Percentiles rank a stretch among this genome's conserved stretches.
These are phyloP conservation scores for Suillus spraguei DNA, from an alignment of 768 basidiomycete genomes.

Conservation along the genomic window DNA sequence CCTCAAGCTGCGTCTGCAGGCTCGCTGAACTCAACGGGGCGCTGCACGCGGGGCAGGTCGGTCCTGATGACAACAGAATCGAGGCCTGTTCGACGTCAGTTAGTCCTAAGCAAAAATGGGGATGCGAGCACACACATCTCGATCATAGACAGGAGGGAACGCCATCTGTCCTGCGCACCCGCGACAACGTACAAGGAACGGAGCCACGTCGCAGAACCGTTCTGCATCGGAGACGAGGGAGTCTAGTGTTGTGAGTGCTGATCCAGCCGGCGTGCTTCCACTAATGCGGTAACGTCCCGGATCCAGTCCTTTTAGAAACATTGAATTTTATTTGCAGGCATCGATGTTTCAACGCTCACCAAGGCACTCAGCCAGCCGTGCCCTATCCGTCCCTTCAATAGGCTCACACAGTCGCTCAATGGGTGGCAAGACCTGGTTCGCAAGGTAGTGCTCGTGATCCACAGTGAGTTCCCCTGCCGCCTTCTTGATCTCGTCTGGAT, in stretches of 20 bases:
- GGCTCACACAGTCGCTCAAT: slow-evolving; percentile 95
- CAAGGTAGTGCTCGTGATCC: slow-evolving; percentile 91
- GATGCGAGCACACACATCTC: slow-evolving; percentile 45
- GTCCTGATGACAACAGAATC: slow-evolving; percentile 64
- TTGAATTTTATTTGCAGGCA: slow-evolving; percentile 11
- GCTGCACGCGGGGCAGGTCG: slow-evolving; percentile 71
- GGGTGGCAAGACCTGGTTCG: slow-evolving; percentile 91
- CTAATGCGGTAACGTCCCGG: slow-evolving; percentile 54
- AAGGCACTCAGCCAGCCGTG: slow-evolving; percentile 92
- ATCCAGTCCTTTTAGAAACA: slow-evolving; percentile 49
- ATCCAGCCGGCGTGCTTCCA: slow-evolving; percentile 54
- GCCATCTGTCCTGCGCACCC: slow-evolving; percentile 62
- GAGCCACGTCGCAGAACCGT: slow-evolving; percentile 76
- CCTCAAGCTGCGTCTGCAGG: slow-evolving; percentile 82
- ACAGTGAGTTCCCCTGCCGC: slow-evolving; percentile 65
- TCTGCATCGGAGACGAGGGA: slow-evolving; percentile 88
- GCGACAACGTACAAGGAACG: slow-evolving; percentile 77
- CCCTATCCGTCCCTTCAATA: slow-evolving; percentile 93
- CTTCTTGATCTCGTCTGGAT: slow-evolving; percentile 89
- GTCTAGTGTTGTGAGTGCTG: slow-evolving; percentile 75
- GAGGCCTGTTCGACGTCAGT: slow-evolving; percentile 50
- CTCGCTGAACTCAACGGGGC: slow-evolving; percentile 55
- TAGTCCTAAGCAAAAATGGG: slow-evolving; percentile 1
- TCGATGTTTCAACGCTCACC: slow-evolving; percentile 49
- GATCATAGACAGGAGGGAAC: slow-evolving; percentile 62